Evolutionary conservation across 768 basidiomycete species (phyloP), one percentile per base, ranked within the genome.

Genomic region (Tubosaeta brunneosetosa): DNA sequence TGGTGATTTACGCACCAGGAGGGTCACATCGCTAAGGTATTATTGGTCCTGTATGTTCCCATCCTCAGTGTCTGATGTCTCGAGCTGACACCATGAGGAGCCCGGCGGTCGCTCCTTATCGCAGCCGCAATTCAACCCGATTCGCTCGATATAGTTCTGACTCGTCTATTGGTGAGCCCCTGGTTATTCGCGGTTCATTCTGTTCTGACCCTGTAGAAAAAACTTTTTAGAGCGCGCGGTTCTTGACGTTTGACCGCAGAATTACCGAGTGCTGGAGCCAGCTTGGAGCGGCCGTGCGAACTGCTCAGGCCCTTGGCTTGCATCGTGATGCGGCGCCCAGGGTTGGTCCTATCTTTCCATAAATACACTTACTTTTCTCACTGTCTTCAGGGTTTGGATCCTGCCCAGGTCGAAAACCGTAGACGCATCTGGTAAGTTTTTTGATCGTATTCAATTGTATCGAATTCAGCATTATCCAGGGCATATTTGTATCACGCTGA

Each of bases 241-340:
- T 82, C 60, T 65, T 83, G 45, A 76, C 80, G 4, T 81, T 91
- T 62, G 88, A 91, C 64, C 82, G 88, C 44, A 83, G 89, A 44
- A 88, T 95, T 53, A 94, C 93, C 8, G 94, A 97, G 71, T 94
- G 93, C 62, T 97, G 94, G 92, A 92, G 90, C 66, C 92, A 95
- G 62, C 76, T 97, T 16, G 94, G 94, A 33, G 93, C 94, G 6
- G 91, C 91, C 44, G 86, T 97, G 13, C 73, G 93, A 53, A 97
- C 94, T 31, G 94, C 93, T 9, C 93, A 95, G 62, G 94, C 94
- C 3, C 81, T 97, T 19, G 94, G 94, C 9, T 71, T 97, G 33
- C 94, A 97, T 71, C 80, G 94, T 47, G 94, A 97, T 69, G 90
- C 88, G 10, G 80, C 85, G 2, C 84, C 83, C 32, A 84, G 91